phyloP scores from a whole-genome alignment of 2,329 filamentous ascomycete genomes.

The Trichoderma pleuroti region DNA sequence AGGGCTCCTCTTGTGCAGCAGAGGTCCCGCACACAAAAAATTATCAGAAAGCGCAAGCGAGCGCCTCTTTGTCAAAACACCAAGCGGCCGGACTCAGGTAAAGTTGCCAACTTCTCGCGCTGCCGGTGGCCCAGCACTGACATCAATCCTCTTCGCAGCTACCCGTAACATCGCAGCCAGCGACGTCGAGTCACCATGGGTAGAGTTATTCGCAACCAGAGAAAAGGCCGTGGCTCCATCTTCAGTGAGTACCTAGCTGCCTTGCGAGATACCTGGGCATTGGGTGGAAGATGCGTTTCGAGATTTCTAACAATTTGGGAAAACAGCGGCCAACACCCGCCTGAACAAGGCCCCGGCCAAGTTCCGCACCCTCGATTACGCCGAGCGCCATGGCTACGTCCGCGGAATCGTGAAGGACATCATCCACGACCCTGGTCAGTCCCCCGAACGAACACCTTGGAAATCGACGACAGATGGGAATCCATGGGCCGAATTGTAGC shows the following conservation, averaged over 20 bases:
- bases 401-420: conserved; percentile 98
- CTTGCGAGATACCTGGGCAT: conserved; percentile 11
- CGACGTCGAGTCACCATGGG: conserved; percentile 45
- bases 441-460: conserved; percentile 19
- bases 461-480: conserved; percentile 19
- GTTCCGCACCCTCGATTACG: conserved; percentile 95
- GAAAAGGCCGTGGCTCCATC: conserved; percentile 57
- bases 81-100: conserved; percentile 42
- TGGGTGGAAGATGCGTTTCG: conserved; percentile 23
- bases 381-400: conserved; percentile 96
- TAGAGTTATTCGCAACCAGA: conserved; percentile 64
- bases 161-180: conserved; percentile 35
- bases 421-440: conserved; percentile 87
- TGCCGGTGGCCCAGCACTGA: conserved; percentile 30
- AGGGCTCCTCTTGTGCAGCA: conserved; percentile 32
- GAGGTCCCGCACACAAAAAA: conserved; percentile 39
- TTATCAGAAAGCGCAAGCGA: conserved; percentile 30
- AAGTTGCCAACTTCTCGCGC: conserved; percentile 26
- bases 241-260: conserved; percentile 50
- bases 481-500: conserved; percentile 21
- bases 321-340: conserved; percentile 72
- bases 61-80: conserved; percentile 37
- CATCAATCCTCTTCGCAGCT: conserved; percentile 30
- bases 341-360: conserved; percentile 82
- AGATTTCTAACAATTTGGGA: conserved; percentile 31